A percentile compares a stretch with the other conserved stretches of the same genome.
Evolutionary conservation across 768 basidiomycete genomes (phyloP).

Genomic region (Leccinellum rugosiceps): DNA sequence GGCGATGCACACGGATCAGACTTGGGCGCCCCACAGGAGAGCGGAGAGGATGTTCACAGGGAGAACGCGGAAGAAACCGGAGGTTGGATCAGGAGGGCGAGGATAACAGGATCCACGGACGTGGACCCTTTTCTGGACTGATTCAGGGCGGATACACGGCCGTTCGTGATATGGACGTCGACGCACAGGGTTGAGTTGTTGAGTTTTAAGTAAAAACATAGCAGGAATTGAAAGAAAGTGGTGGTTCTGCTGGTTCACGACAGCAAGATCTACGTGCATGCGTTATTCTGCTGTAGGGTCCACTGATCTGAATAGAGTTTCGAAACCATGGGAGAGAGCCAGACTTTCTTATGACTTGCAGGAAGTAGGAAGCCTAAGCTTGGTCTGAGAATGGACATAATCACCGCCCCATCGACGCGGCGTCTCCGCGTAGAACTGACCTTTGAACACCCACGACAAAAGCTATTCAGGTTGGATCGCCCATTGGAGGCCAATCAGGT

Average conservation of each 20-base stretch:
- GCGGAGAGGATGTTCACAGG: background rate
- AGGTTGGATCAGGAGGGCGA: constrained; percentile 22
- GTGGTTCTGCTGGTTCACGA: constrained; percentile 13
- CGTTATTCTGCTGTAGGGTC: constrained; percentile 22
- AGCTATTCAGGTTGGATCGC: background rate
- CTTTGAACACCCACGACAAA: background rate
- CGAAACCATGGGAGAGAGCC: constrained; percentile 10
- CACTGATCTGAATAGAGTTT: constrained; percentile 7
- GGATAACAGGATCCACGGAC: constrained; percentile 11
- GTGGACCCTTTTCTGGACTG: no score
- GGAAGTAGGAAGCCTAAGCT: background rate
- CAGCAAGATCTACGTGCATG: constrained; percentile 12
- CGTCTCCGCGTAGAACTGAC: background rate
- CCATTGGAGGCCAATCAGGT: background rate
- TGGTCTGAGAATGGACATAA: background rate
- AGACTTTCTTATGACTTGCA: constrained; percentile 8
- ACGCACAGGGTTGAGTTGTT: constrained; percentile 20
- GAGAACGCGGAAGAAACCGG: background rate
- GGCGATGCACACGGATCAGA: background rate
- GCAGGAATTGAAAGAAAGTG: constrained; percentile 11
- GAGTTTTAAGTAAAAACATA: constrained; percentile 1
- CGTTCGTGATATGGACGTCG: constrained; percentile 23
- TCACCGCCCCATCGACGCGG: background rate
- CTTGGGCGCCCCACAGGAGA: background rate
- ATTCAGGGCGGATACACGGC: no score